Base-by-base conservation (phyloP, 768 basidiomycete genomes). In the Sporobolomyces phaffii region DNA sequence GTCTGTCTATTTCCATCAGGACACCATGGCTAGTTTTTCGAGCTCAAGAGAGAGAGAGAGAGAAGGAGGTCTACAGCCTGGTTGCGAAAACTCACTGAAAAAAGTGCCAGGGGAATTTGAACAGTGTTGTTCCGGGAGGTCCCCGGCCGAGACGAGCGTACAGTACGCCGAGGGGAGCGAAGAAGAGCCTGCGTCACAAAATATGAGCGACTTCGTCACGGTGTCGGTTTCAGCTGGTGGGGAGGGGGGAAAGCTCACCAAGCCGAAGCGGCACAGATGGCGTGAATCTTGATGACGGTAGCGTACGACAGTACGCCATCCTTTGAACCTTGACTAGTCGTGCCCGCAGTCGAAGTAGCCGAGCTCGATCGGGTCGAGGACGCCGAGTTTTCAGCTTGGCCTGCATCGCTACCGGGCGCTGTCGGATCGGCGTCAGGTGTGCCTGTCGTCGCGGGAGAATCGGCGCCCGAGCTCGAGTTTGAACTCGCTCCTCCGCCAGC, bases 51-150 rank as follows among this genome's bases (percentile, higher is more conserved):
- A n/a, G n/a, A n/a, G n/a, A n/a, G n/a, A n/a, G n/a, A n/a, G n/a
- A n/a, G n/a, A n/a, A n/a, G n/a, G n/a, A n/a, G n/a, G n/a, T n/a
- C n/a, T n/a, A n/a, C n/a, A n/a, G n/a, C n/a, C n/a, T n/a, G 6
- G 6, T 20, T 5, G 0, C 2, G 0, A 3, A 9, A 22, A 60
- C 60, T 5, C 22, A 57, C 61, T 59, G 33, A 7, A n/a, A 13
- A 22, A 68, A 68, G 26, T 68, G 66, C 50, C 62, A 64, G 22
- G 62, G 58, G 13, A 64, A 64, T 11, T 50, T 47, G 6, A 44
- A 26, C 33, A 45, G 5, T 11, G 66, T 60, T 18, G 44, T 41
- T 1, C 62, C 47, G 7, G 58, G 40, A 20, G 51, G 45, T 0
- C 59, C 53, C 17, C 68, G 28, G 2, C 40, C 68, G 22, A 44